Evolutionary conservation across 306 rosid genomes (phyloP), one percentile per base, ranked within the genome.

Genomic region (Ormosia semicastrata): DNA sequence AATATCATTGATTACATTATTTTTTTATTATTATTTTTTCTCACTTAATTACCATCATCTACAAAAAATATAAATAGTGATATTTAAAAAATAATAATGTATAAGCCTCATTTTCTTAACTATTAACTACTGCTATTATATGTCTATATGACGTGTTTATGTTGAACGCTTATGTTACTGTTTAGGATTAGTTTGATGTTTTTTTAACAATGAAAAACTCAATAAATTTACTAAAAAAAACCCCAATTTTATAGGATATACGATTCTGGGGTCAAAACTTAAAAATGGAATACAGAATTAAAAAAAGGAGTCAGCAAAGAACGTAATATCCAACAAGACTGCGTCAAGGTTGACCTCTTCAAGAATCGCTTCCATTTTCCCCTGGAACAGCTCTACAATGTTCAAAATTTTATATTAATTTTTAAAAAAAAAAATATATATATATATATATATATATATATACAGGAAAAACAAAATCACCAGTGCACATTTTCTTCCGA

Each of bases 371-470:
- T 65, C 24, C 76, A 64, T 41, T 14, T 39, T 52, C 75, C 59
- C 71, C 40, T 41, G 79, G 30, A 79, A 65, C 62, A 65, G 15
- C 81, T 82, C 75, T 64, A 46, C 34, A 43, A 43, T 18, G 43
- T 70, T 15, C 59, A 47, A 77, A 71, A 79, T 11, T 14, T 44
- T 10, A 13, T 53, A 13, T 5, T 2, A 1, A 0, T 36, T 50
- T 56, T 5, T 11, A n/a, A 13, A 52, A 17, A 43, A n/a, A n/a
- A n/a, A n/a, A n/a, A n/a, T 29, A 40, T 36, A 15, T 41, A 41
- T 8, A 65, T 87, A 81, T 87, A 32, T 78, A 87, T 29, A 40
- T 36, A 15, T 41, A 41, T 8, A 65, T 87, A 81, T 87, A 32
- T 78, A 87, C 88, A 84, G 41, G 67, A 12, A 6, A 32, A 32